Evolutionary conservation across 1,284 basidiomycete species (phyloP).

Genomic region (Sanghuangporus weigelae): DNA sequence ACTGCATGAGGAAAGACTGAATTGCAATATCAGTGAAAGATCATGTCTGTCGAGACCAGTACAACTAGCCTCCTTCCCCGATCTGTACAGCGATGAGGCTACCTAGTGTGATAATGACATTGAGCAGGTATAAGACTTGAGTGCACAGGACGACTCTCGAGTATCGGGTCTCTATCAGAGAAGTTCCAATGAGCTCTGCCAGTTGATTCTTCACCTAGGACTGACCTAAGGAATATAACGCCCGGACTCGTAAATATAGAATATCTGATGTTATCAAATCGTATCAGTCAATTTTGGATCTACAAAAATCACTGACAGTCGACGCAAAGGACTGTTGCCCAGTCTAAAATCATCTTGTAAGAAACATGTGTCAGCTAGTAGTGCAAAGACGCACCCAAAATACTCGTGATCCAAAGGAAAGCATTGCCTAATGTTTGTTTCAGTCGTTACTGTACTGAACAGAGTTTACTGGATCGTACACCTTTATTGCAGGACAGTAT

Average conservation of each 20-base stretch:
- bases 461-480: background rate
- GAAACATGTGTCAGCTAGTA: too few species aligned
- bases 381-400: background rate
- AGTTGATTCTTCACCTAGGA: background rate
- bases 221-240: background rate
- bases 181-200: background rate
- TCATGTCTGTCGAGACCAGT: background rate
- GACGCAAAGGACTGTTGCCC: background rate
- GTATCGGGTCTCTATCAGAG: background rate
- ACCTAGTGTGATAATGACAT: background rate
- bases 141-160: background rate
- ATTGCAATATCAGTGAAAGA: background rate
- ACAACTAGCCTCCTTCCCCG: background rate
- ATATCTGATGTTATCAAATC: background rate
- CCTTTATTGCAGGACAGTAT: background rate
- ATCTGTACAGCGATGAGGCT: background rate
- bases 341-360: background rate
- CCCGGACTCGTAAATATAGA: background rate
- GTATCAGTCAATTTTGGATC: background rate
- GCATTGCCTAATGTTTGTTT: background rate
- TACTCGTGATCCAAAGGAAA: background rate
- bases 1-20: background rate
- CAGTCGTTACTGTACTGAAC: background rate
- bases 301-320: background rate
- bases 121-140: background rate